Percentiles rank a stretch among this genome's conserved stretches.
These are phyloP conservation scores for Davidsoniella eucalypti DNA, from an alignment of 2,329 filamentous ascomycete genomes.

Conservation along the genomic window DNA sequence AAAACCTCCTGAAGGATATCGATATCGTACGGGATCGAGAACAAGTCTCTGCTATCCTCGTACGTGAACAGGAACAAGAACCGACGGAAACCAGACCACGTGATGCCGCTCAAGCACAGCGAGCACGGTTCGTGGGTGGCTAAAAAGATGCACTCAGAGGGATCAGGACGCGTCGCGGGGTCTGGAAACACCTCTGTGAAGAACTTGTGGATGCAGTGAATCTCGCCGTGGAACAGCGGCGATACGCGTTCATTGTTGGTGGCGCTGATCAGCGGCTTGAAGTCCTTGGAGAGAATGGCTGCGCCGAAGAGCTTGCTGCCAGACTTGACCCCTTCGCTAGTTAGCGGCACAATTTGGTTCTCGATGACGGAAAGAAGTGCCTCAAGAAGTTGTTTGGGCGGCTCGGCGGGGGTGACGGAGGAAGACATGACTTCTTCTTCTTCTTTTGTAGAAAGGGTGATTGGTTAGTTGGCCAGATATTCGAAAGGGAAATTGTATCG, in stretches of 20 bases:
- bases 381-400: constrained; percentile 20
- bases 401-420: neutral
- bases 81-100: constrained; percentile 39
- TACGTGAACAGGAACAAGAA: constrained; percentile 44
- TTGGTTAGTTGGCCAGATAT: too few relatives aligned
- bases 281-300: constrained; percentile 29
- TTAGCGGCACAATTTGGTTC: constrained; percentile 33
- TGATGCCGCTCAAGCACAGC: constrained; percentile 39
- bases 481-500: too few relatives aligned
- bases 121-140: constrained; percentile 44
- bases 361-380: constrained; percentile 28
- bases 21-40: constrained; percentile 40
- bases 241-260: constrained; percentile 40
- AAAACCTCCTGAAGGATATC: constrained; percentile 40
- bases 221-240: constrained; percentile 41
- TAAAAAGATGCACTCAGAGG: constrained; percentile 37
- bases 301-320: constrained; percentile 42
- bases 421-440: constrained; percentile 12
- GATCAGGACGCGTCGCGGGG: constrained; percentile 23
- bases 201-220: constrained; percentile 44
- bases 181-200: constrained; percentile 25
- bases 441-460: too few relatives aligned
- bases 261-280: constrained; percentile 30
- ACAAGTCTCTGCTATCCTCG: constrained; percentile 39
- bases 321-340: constrained; percentile 29